These are phyloP conservation scores for Linderniella brevidens DNA, from an alignment of 257 asterid species.

Conservation along the genomic window DNA sequence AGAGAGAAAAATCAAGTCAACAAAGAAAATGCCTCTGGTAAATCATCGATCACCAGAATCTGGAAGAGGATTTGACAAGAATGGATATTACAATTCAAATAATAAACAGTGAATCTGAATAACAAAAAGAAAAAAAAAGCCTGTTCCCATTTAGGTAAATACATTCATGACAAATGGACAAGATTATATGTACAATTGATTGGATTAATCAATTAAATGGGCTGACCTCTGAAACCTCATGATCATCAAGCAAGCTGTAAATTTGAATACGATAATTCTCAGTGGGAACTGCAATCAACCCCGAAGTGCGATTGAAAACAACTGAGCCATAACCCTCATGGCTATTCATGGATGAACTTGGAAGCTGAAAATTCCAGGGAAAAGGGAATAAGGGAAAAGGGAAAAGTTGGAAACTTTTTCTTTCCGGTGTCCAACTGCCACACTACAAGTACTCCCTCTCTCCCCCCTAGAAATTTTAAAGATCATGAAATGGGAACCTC, in stretches of 20 bases:
- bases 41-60: too few species aligned
- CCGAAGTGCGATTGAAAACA: constrained; percentile 34
- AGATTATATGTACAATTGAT: not conserved
- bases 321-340: constrained; percentile 33
- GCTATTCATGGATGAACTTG: constrained; percentile 28
- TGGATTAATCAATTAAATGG: constrained; percentile 1
- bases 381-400: constrained; percentile 1
- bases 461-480: constrained; percentile 46
- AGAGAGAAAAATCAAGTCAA: too few species aligned
- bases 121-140: too few species aligned
- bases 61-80: too few species aligned
- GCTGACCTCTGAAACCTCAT: constrained; percentile 79
- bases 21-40: too few species aligned
- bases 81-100: too few species aligned
- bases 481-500: not conserved
- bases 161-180: not conserved
- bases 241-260: constrained; percentile 69
- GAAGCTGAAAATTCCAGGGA: constrained; percentile 37
- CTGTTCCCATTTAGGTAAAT: too few species aligned
- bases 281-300: constrained; percentile 60
- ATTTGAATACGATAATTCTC: constrained; percentile 78
- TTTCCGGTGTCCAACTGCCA: constrained; percentile 97
- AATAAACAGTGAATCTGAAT: too few species aligned
- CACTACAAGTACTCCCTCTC: constrained; percentile 89
- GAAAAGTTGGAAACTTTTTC: constrained; percentile 42